These are phyloP conservation scores for Fusarium liriodendri DNA, from an alignment of 2,329 filamentous ascomycete genomes.

Conservation along the genomic window DNA sequence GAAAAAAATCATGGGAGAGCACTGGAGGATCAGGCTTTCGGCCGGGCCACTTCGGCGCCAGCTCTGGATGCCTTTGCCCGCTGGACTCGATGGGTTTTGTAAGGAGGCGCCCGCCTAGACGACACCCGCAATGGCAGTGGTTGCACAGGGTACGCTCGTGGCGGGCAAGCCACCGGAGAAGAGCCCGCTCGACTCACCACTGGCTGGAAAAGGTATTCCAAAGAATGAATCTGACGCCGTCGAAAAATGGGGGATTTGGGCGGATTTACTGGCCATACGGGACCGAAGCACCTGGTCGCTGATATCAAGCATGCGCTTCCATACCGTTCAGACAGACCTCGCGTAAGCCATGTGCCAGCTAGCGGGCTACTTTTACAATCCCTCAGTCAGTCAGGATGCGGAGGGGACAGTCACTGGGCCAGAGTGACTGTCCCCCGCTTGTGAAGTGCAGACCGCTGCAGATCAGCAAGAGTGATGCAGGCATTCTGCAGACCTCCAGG, in stretches of 20 bases:
- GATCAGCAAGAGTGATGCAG: conserved; percentile 35
- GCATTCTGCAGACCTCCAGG: conserved; percentile 25
- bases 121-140: conserved; percentile 22
- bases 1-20: conserved; percentile 7
- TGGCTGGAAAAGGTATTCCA: conserved; percentile 21
- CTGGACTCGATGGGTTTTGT: conserved; percentile 19
- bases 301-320: conserved; percentile 15
- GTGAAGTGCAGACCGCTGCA: conserved; percentile 38
- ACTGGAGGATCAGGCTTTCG: conserved; percentile 10
- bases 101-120: conserved; percentile 30
- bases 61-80: conserved; percentile 17
- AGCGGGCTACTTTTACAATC: conserved; percentile 1
- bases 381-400: conserved; percentile 18
- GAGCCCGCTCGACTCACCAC: conserved; percentile 13
- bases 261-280: conserved; percentile 22
- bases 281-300: conserved; percentile 20
- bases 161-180: conserved; percentile 29
- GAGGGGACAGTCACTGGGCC: conserved; percentile 11
- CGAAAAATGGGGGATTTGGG: conserved; percentile 9
- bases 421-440: conserved; percentile 1
- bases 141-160: conserved; percentile 32
- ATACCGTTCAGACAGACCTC: background rate
- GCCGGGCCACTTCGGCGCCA: conserved; percentile 25
- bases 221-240: conserved; percentile 11
- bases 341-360: background rate